phyloP scores from a whole-genome alignment of 23 red algal genomes.

The Gracilaria caudata region DNA sequence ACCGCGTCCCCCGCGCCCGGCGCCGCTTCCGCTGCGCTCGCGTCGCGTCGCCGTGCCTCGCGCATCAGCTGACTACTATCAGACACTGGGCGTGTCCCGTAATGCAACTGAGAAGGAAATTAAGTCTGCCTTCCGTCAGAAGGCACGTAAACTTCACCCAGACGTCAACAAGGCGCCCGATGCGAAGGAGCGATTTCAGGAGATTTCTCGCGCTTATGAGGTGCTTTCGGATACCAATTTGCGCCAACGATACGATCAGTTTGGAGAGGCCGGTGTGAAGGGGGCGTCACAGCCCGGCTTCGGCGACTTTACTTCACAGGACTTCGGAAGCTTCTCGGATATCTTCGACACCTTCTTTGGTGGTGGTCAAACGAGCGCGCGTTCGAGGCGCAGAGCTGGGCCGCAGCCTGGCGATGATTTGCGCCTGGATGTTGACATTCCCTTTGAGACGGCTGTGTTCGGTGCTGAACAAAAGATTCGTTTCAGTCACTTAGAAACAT shows the following conservation, averaged over 20 bases:
- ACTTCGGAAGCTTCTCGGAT: constrained; percentile 94
- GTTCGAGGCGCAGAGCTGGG: constrained; percentile 61
- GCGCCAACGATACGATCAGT: constrained; percentile 96
- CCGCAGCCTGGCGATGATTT: constrained; percentile 96
- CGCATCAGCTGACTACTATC: constrained; percentile 85
- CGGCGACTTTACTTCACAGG: constrained; percentile 71
- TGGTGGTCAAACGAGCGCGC: constrained; percentile 45
- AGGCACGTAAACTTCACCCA: constrained; percentile 87
- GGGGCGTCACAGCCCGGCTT: constrained; percentile 77
- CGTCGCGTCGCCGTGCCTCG: constrained; percentile 35
- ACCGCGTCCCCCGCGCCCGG: neutral
- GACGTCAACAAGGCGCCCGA: constrained; percentile 92
- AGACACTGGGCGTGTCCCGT: constrained; percentile 79
- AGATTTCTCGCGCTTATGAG: constrained; percentile 92
- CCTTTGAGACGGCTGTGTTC: constrained; percentile 94
- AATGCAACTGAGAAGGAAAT: constrained; percentile 79
- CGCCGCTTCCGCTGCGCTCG: neutral
- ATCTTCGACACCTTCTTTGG: constrained; percentile 99
- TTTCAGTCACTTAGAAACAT: constrained; percentile 92
- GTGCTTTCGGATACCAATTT: constrained; percentile 89
- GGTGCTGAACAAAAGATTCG: constrained; percentile 94
- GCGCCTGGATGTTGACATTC: constrained; percentile 92
- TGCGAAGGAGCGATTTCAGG: constrained; percentile 97
- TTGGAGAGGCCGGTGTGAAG: constrained; percentile 98
- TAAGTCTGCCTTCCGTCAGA: constrained; percentile 87